Evolutionary conservation across 2,329 filamentous ascomycete species (phyloP).

Genomic region (Parastagonospora avenae): DNA sequence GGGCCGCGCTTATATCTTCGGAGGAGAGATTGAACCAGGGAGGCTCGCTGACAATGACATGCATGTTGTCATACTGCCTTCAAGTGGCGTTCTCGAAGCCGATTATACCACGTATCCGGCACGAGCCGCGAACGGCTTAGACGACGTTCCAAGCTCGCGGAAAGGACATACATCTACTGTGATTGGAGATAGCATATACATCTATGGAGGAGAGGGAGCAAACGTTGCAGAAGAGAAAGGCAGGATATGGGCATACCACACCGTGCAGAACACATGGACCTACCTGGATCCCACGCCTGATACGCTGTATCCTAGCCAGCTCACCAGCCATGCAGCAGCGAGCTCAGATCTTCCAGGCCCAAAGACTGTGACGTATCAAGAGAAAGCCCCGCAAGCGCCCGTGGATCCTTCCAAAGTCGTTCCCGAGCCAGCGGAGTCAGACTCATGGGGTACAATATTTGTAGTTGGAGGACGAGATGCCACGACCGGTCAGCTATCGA

Average conservation of each 20-base stretch:
- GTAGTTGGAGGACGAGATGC: conserved; percentile 54
- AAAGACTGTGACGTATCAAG: conserved; percentile 32
- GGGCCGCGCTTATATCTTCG: conserved; percentile 62
- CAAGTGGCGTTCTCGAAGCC: conserved; percentile 49
- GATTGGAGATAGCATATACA: conserved; percentile 52
- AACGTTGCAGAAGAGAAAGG: conserved; percentile 42
- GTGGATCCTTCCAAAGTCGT: conserved; percentile 49
- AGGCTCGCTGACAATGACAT: conserved; percentile 57
- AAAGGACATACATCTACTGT: conserved; percentile 51
- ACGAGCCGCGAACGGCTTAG: conserved; percentile 29
- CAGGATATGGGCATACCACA: conserved; percentile 53
- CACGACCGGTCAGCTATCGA: conserved; percentile 31
- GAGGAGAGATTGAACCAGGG: conserved; percentile 50
- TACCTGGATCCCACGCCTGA: conserved; percentile 43
- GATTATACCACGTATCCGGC: conserved; percentile 48
- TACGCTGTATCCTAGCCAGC: conserved; percentile 31
- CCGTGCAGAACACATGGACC: conserved; percentile 48
- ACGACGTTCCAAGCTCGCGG: conserved; percentile 45
- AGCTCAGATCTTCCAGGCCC: conserved; percentile 49
- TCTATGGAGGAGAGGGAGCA: conserved; percentile 49
- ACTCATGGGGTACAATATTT: conserved; percentile 57
- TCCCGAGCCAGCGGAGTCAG: conserved; percentile 47
- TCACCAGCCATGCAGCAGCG: conserved; percentile 45
- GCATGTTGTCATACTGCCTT: conserved; percentile 58
- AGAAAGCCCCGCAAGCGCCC: conserved; percentile 47